phyloP scores from a whole-genome alignment of 352 stramenopile species.

The Lagenidium sp. region DNA sequence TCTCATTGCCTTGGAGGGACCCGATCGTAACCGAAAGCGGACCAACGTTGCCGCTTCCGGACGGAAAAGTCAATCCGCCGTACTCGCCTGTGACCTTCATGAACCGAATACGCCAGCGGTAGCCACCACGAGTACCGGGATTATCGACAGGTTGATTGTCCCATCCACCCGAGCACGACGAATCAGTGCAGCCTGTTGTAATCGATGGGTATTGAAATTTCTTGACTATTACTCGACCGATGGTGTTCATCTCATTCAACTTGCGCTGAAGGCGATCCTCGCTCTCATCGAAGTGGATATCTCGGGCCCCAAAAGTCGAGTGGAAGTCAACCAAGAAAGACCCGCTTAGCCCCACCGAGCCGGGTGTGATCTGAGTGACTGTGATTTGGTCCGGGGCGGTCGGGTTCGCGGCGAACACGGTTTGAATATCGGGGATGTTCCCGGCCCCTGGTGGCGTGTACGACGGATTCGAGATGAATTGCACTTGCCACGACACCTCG shows the following conservation, averaged over 20 bases:
- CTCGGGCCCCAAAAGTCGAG: slow-evolving; percentile 55
- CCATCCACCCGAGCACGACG: slow-evolving; percentile 85
- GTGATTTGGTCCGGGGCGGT: slow-evolving; percentile 20
- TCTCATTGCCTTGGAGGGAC: slow-evolving; percentile 28
- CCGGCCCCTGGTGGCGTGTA: slow-evolving; percentile 88
- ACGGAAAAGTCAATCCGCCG: slow-evolving; percentile 57
- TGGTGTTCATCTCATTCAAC: slow-evolving; percentile 93
- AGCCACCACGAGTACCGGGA: slow-evolving; percentile 71
- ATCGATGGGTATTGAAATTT: slow-evolving; percentile 83
- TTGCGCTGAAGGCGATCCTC: slow-evolving; percentile 82
- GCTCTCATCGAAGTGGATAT: slow-evolving; percentile 86
- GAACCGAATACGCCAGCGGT: slow-evolving; percentile 69
- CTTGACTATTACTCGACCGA: slow-evolving; percentile 87
- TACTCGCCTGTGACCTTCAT: slow-evolving; percentile 69
- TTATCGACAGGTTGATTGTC: slow-evolving; percentile 70
- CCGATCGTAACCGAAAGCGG: slow-evolving; percentile 28
- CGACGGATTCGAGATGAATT: slow-evolving; percentile 89
- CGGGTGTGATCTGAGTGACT: slow-evolving; percentile 83
- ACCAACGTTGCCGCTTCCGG: slow-evolving; percentile 70
- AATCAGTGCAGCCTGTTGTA: slow-evolving; percentile 34
- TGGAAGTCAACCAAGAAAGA: slow-evolving; percentile 90
- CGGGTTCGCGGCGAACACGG: slow-evolving; percentile 22
- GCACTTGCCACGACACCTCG: slow-evolving; percentile 90
- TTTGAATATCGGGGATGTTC: slow-evolving; percentile 68
- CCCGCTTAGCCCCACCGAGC: slow-evolving; percentile 82